phyloP scores from a whole-genome alignment of 495 filamentous ascomycete genomes.

The Daldinia loculata region DNA sequence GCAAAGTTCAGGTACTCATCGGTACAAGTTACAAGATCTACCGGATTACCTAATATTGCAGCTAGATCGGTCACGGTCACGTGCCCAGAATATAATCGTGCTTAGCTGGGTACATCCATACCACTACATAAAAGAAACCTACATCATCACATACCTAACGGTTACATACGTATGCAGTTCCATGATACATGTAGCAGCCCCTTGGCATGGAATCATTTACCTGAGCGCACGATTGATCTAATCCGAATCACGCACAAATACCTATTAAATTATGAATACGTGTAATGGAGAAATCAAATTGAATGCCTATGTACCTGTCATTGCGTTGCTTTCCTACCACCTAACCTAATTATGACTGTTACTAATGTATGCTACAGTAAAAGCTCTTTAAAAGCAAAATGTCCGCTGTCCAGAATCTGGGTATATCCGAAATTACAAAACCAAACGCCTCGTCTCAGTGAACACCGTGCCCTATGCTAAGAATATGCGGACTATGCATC shows the following conservation, averaged over 20 bases:
- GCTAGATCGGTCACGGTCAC: background rate
- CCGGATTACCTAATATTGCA: background rate
- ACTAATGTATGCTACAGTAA: conserved; percentile 10
- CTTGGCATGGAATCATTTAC: too few relatives aligned
- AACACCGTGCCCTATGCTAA: conserved; percentile 33
- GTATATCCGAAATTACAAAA: conserved; percentile 36
- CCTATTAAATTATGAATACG: background rate
- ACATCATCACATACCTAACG: too few relatives aligned
- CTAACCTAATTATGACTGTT: conserved; percentile 10
- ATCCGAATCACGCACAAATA: background rate
- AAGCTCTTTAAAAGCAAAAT: conserved; percentile 19
- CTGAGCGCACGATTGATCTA: background rate
- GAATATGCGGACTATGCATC: conserved; percentile 5
- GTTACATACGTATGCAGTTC: too few relatives aligned
- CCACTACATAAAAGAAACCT: too few relatives aligned
- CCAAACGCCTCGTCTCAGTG: conserved; percentile 36
- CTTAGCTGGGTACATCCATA: too few relatives aligned
- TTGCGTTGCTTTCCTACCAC: conserved; percentile 7
- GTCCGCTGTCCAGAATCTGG: conserved; percentile 36
- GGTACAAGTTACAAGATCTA: background rate
- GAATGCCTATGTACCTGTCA: background rate
- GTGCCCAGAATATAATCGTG: background rate
- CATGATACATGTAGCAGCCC: too few relatives aligned
- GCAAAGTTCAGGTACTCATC: conserved; percentile 9
- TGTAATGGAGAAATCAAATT: conserved; percentile 1